Evolutionary conservation across 257 asterid species (phyloP).

Genomic region (Solanum acaule): DNA sequence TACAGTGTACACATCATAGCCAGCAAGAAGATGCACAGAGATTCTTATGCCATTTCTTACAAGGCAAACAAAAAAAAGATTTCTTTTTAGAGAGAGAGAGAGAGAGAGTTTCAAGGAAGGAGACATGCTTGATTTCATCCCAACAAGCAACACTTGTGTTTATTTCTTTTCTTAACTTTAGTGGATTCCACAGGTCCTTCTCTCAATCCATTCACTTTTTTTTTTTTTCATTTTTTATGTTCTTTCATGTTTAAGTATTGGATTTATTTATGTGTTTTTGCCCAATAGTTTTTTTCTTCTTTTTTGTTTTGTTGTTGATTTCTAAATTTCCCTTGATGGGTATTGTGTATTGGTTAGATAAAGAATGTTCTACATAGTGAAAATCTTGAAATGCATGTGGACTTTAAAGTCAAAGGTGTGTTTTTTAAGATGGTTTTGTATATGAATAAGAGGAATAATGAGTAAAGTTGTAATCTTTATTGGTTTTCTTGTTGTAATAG

Average conservation of each 20-base stretch:
- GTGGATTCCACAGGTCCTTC: constrained; percentile 69
- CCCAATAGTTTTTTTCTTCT: background rate
- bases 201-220: constrained; percentile 2
- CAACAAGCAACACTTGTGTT: constrained; percentile 50
- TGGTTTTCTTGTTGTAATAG: background rate
- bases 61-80: background rate
- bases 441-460: background rate
- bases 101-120: constrained; percentile 35
- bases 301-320: background rate
- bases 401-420: constrained; percentile 1
- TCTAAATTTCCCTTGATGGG: background rate
- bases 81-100: constrained; percentile 3
- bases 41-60: background rate
- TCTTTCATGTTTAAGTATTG: background rate
- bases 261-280: background rate
- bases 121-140: constrained; percentile 87
- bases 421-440: background rate
- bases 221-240: background rate
- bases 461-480: constrained; percentile 12
- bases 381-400: constrained; percentile 28
- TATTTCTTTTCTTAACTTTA: constrained; percentile 53
- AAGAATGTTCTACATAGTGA: background rate
- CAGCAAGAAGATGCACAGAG: constrained; percentile 9
- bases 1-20: background rate
- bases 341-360: background rate